Evolutionary conservation across 2,329 filamentous ascomycete species (phyloP).

Genomic region (Ascochyta rabiei): DNA sequence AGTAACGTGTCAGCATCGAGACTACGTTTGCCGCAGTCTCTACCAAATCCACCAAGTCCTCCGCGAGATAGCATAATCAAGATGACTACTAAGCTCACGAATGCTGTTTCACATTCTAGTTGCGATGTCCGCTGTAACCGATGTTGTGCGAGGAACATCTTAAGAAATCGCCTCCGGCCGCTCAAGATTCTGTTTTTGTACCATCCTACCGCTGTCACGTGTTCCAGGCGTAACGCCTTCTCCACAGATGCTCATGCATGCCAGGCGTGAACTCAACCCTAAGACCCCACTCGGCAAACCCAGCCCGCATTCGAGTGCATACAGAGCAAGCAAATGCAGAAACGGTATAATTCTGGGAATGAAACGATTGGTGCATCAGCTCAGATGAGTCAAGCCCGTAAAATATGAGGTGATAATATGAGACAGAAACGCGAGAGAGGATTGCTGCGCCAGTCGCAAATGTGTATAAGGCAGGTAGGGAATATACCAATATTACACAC

Average conservation of each 20-base stretch:
- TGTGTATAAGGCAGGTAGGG: neutral
- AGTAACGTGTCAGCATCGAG: neutral
- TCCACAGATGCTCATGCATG: conserved; percentile 23
- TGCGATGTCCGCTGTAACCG: too few relatives aligned
- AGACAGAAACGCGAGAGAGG: conserved; percentile 7
- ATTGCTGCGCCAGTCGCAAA: neutral
- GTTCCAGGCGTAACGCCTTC: conserved; percentile 27
- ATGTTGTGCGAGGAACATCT: neutral
- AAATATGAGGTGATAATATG: conserved; percentile 2
- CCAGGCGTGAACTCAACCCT: conserved; percentile 29
- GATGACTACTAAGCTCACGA: too few relatives aligned
- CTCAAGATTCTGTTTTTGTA: neutral
- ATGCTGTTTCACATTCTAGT: too few relatives aligned
- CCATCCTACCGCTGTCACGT: conserved; percentile 16
- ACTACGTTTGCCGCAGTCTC: neutral
- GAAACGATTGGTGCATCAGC: neutral
- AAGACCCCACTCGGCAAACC: conserved; percentile 10
- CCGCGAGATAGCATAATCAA: neutral
- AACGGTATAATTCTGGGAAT: neutral
- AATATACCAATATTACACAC: neutral
- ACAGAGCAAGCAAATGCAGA: neutral
- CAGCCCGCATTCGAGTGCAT: conserved; percentile 4
- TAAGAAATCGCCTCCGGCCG: neutral
- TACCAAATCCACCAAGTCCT: neutral
- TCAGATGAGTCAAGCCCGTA: conserved; percentile 2